Percentiles rank a stretch among this genome's conserved stretches.
Conservation (phyloP, 2,329 filamentous ascomycete species). For the Ascochyta clinopodiicola region DNA sequence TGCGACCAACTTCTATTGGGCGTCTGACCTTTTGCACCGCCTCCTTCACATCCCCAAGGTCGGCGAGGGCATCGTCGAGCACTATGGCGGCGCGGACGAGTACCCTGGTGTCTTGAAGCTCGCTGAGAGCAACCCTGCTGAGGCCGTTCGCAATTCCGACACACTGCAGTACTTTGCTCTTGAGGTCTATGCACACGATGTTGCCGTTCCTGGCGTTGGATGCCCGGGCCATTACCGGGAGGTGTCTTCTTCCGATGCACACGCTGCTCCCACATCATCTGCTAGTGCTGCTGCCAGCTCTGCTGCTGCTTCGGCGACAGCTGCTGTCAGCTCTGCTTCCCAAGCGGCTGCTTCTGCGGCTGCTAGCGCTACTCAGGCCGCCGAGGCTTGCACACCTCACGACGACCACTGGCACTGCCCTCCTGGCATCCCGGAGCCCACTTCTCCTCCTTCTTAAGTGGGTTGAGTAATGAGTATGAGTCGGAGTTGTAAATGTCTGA, state of each 20-base stretch:
- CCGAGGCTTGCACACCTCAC: conserved; percentile 29
- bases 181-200: conserved; percentile 70
- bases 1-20: conserved; percentile 68
- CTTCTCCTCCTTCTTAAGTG: conserved; percentile 24
- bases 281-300: conserved; percentile 6
- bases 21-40: conserved; percentile 70
- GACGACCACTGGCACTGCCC: conserved; percentile 35
- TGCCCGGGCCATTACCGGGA: conserved; percentile 58
- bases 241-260: conserved; percentile 11
- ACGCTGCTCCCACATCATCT: conserved; percentile 8
- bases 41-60: conserved; percentile 68
- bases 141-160: conserved; percentile 64
- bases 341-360: conserved; percentile 10
- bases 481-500: not conserved
- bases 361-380: conserved; percentile 4
- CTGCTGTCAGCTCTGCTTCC: conserved; percentile 8
- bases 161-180: conserved; percentile 73
- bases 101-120: conserved; percentile 63
- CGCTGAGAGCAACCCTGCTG: conserved; percentile 58
- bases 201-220: conserved; percentile 67
- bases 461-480: not conserved
- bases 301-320: conserved; percentile 4
- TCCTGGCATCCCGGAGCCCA: conserved; percentile 29
- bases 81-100: conserved; percentile 66
- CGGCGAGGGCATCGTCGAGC: conserved; percentile 66